A percentile compares a stretch with the other conserved stretches of the same genome.
Evolutionary conservation across 352 stramenopile species (phyloP).

Genomic region (Sclerospora graminicola): DNA sequence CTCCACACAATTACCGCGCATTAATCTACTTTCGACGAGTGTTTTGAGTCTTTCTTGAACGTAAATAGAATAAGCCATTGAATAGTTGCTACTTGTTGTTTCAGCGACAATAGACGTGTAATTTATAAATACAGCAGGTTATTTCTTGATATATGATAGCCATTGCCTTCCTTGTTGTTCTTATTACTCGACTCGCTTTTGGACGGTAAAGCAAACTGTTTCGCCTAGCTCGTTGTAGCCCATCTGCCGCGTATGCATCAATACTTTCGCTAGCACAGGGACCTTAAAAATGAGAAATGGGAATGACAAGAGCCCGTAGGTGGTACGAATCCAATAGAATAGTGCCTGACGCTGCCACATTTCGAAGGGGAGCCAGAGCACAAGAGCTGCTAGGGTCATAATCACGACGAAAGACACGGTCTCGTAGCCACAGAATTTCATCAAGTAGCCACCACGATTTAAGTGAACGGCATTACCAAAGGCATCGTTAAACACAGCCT

Average conservation of each 20-base stretch:
- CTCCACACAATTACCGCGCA: not conserved
- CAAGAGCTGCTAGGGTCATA: constrained; percentile 41
- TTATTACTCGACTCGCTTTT: constrained; percentile 22
- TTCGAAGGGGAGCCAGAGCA: constrained; percentile 60
- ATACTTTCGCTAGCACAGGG: constrained; percentile 65
- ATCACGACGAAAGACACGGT: constrained; percentile 72
- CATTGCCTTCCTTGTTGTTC: not conserved
- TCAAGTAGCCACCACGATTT: constrained; percentile 73
- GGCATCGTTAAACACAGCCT: constrained; percentile 57
- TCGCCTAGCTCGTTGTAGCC: constrained; percentile 78
- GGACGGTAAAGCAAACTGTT: constrained; percentile 43
- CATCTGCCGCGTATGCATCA: constrained; percentile 79
- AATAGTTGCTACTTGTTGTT: too few relatives aligned
- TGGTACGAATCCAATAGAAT: constrained; percentile 83
- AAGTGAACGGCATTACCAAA: constrained; percentile 78
- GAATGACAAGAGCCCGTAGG: constrained; percentile 79
- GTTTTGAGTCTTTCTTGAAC: too few relatives aligned
- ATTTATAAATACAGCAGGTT: too few relatives aligned
- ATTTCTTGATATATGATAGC: too few relatives aligned
- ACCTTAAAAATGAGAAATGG: constrained; percentile 86
- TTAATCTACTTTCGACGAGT: too few relatives aligned
- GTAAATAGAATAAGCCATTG: too few relatives aligned
- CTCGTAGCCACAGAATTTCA: constrained; percentile 83
- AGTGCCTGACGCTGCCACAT: constrained; percentile 70
- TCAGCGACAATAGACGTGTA: too few relatives aligned